Conservation (phyloP, 495 filamentous ascomycete species). For the Hypoxylon rickii region DNA sequence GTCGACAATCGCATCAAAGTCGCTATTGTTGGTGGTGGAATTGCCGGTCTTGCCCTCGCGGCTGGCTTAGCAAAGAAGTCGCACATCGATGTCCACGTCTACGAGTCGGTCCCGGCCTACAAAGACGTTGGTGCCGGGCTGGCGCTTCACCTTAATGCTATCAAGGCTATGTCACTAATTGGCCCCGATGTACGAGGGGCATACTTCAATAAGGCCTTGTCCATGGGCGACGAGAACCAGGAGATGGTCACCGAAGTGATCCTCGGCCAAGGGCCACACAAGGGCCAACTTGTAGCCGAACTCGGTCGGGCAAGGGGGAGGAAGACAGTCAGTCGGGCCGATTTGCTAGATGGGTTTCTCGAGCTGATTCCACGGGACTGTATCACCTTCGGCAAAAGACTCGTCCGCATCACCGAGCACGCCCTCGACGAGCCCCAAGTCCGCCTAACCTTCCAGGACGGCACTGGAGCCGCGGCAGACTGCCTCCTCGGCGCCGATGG, state of each 20-base stretch:
- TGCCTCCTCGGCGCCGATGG: conserved; percentile 54
- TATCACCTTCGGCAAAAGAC: conserved; percentile 39
- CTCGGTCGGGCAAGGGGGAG: conserved; percentile 45
- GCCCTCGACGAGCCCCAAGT: conserved; percentile 24
- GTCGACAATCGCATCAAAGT: conserved; percentile 28
- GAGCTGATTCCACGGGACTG: conserved; percentile 32
- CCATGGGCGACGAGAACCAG: conserved; percentile 39
- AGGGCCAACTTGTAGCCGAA: conserved; percentile 41
- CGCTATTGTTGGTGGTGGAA: conserved; percentile 45
- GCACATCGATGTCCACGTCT: conserved; percentile 40
- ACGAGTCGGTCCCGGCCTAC: conserved; percentile 38
- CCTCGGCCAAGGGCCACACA: conserved; percentile 38
- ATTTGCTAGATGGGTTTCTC: conserved; percentile 40
- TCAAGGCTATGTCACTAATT: conserved; percentile 42
- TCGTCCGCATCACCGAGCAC: conserved; percentile 31
- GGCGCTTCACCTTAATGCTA: conserved; percentile 45
- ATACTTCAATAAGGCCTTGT: conserved; percentile 42
- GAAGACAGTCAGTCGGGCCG: conserved; percentile 45
- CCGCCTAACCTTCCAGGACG: conserved; percentile 42
- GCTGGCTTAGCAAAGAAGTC: conserved; percentile 38
- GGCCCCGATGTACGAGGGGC: conserved; percentile 40
- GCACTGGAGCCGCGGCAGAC: conserved; percentile 35
- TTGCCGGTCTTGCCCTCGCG: conserved; percentile 43
- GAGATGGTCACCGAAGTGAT: conserved; percentile 44
- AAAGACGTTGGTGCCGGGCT: conserved; percentile 46